Conservation (phyloP, 73 alveolate species). For the Uronychia setigera region DNA sequence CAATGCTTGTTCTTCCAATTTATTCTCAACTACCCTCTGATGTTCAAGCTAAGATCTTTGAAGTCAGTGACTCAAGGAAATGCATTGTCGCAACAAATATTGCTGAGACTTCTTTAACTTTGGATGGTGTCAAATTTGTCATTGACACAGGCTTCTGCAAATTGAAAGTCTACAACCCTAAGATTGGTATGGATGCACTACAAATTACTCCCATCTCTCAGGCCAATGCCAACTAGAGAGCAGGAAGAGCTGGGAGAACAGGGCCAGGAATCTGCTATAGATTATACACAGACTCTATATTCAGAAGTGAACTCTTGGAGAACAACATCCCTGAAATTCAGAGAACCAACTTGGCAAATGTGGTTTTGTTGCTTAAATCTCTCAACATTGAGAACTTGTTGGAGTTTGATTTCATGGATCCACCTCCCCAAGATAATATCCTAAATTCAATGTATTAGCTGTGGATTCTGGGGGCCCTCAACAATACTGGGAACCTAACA, state of each 20-base stretch:
- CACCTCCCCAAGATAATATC: slow-evolving; percentile 99
- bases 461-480: slow-evolving; percentile 99
- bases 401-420: slow-evolving; percentile 99
- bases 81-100: slow-evolving; percentile 99
- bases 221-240: slow-evolving; percentile 98
- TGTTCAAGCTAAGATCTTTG: slow-evolving; percentile 99
- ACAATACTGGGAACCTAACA: slow-evolving; percentile 97
- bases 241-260: slow-evolving; percentile 99
- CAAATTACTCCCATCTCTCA: slow-evolving; percentile 99
- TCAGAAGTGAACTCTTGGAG: slow-evolving; percentile 96
- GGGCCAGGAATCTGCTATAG: slow-evolving; percentile 99
- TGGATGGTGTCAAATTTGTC: slow-evolving; percentile 99
- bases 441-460: slow-evolving; percentile 99
- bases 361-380: slow-evolving; percentile 96
- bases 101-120: slow-evolving; percentile 99
- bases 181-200: slow-evolving; percentile 99
- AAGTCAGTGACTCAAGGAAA: slow-evolving; percentile 96
- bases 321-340: slow-evolving; percentile 99
- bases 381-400: slow-evolving; percentile 96
- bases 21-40: slow-evolving; percentile 99
- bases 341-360: slow-evolving; percentile 99
- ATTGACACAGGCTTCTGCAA: slow-evolving; percentile 99
- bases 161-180: slow-evolving; percentile 99
- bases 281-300: slow-evolving; percentile 93
- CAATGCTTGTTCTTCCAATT: slow-evolving; percentile 97